Percentiles rank a stretch among this genome's conserved stretches.
Conservation (phyloP, 2,329 filamentous ascomycete species). For the Chrysoporthe austroafricana region DNA sequence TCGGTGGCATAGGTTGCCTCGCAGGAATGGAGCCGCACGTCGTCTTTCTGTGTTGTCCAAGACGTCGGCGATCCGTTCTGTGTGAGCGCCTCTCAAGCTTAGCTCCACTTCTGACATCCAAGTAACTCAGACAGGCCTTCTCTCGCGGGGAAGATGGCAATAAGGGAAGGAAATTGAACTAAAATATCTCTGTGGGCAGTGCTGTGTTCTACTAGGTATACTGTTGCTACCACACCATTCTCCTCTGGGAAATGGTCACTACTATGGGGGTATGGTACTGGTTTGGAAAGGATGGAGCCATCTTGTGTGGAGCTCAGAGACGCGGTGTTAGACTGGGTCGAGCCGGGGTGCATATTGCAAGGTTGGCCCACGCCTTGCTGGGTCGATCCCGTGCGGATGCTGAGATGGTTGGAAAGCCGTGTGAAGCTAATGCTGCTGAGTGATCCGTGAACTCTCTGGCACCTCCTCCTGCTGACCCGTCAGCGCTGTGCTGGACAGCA, state of each 20-base stretch:
- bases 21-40: slow-evolving; percentile 11
- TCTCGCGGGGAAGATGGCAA: slow-evolving; percentile 22
- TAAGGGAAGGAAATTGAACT: slow-evolving; percentile 15
- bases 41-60: slow-evolving; percentile 15
- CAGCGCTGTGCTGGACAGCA: slow-evolving; percentile 10
- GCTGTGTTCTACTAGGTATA: slow-evolving; percentile 29
- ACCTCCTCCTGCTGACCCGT: neutral
- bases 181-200: slow-evolving; percentile 28
- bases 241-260: slow-evolving; percentile 30
- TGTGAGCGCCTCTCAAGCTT: slow-evolving; percentile 12
- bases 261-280: slow-evolving; percentile 15
- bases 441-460: slow-evolving; percentile 6
- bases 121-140: slow-evolving; percentile 15
- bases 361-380: slow-evolving; percentile 31
- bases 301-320: slow-evolving; percentile 26
- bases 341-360: slow-evolving; percentile 34
- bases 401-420: slow-evolving; percentile 28
- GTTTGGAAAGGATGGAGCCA: slow-evolving; percentile 27
- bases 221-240: slow-evolving; percentile 29
- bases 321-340: slow-evolving; percentile 15
- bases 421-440: slow-evolving; percentile 15
- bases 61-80: slow-evolving; percentile 12
- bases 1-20: slow-evolving; percentile 9
- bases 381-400: slow-evolving; percentile 15
- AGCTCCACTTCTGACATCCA: slow-evolving; percentile 25